phyloP scores from a whole-genome alignment of 208 protist species.

The Acanthamoeba lenticulata region DNA sequence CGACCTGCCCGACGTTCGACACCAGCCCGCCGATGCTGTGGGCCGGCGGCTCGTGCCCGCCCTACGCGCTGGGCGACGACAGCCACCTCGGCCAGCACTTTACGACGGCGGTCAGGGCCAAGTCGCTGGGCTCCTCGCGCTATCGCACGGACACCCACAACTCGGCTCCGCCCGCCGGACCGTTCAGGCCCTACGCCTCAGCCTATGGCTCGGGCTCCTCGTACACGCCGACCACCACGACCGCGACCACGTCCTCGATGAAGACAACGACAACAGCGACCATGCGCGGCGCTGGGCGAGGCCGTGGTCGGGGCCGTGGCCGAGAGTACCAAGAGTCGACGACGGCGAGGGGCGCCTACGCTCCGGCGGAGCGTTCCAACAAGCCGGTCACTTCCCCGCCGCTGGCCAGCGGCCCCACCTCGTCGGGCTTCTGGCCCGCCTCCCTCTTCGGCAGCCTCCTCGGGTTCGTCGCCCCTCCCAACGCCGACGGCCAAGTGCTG shows the following conservation, averaged over 20 bases:
- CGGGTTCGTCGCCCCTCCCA: not conserved
- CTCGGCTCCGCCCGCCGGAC: not conserved
- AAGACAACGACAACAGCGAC: not conserved
- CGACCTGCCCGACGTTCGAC: not conserved
- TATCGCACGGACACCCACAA: not conserved
- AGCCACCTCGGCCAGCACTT: no score
- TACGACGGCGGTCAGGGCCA: no score
- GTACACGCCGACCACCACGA: not conserved
- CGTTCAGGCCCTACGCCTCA: not conserved
- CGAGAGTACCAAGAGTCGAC: not conserved
- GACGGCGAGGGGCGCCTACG: not conserved
- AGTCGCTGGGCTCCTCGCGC: no score
- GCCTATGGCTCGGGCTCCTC: not conserved
- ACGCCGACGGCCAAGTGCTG: not conserved
- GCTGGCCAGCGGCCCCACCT: not conserved
- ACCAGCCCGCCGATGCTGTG: not conserved
- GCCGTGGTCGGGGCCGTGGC: not conserved
- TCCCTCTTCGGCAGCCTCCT: not conserved
- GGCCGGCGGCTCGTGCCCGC: not conserved
- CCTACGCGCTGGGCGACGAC: not conserved
- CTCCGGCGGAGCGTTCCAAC: not conserved
- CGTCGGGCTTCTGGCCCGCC: not conserved
- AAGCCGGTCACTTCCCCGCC: not conserved
- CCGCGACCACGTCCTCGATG: not conserved
- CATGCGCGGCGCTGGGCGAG: no score